Conservation (phyloP, 2,329 filamentous ascomycete species). For the Colletotrichum sansevieriae region DNA sequence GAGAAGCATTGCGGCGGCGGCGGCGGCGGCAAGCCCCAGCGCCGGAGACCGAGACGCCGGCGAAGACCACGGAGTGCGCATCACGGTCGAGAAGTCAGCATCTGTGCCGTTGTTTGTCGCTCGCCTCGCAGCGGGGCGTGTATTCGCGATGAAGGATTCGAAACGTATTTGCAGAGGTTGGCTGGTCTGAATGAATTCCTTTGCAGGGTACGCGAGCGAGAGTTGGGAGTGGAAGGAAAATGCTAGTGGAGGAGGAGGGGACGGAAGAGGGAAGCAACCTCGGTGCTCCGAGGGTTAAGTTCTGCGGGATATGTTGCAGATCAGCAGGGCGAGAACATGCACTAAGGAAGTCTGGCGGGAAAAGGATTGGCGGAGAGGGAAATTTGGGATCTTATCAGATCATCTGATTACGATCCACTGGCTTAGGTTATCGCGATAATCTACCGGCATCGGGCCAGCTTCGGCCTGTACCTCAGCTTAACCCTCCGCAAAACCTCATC, state of each 20-base stretch:
- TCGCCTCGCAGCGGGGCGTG: background rate
- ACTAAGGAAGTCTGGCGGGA: background rate
- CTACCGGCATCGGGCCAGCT: constrained; percentile 39
- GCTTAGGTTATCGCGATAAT: constrained; percentile 30
- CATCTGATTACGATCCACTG: constrained; percentile 38
- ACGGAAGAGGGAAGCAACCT: background rate
- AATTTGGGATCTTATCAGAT: constrained; percentile 43
- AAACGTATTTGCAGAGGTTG: background rate
- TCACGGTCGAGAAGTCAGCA: constrained; percentile 33
- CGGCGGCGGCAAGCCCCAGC: background rate
- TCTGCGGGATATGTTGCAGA: background rate
- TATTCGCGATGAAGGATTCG: background rate
- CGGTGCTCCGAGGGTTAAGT: constrained; percentile 15
- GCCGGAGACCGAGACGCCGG: constrained; percentile 2
- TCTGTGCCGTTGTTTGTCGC: constrained; percentile 1
- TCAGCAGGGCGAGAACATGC: background rate
- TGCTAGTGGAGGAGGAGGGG: background rate
- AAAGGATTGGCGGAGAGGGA: constrained; percentile 22
- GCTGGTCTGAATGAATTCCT: background rate
- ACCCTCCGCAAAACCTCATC: too few species aligned
- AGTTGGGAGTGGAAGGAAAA: background rate
- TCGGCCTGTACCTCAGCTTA: too few species aligned
- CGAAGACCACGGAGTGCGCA: constrained; percentile 28
- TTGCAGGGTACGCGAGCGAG: background rate
- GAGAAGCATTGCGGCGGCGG: constrained; percentile 23